These are phyloP conservation scores for Camellia sinensis DNA, from an alignment of 148 eudicot species.

Conservation along the genomic window DNA sequence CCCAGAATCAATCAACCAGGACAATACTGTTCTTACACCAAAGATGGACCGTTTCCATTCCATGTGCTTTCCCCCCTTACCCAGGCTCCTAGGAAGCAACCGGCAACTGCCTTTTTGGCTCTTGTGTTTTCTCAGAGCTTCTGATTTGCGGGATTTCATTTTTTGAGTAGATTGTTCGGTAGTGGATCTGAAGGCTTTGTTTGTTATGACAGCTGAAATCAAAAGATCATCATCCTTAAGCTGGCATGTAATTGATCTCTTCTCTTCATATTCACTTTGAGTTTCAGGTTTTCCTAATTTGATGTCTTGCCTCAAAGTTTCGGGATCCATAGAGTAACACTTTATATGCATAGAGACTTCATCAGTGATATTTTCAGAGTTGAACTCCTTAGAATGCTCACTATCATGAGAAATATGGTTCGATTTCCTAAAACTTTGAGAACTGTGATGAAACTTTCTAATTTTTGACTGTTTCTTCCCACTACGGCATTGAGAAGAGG, in stretches of 20 bases:
- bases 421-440: slow-evolving; percentile 13
- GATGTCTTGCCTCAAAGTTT: slow-evolving; percentile 25
- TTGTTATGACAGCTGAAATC: slow-evolving; percentile 66
- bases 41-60: slow-evolving; percentile 54
- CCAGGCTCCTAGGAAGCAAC: slow-evolving; percentile 68
- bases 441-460: slow-evolving; percentile 9
- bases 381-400: slow-evolving; percentile 6
- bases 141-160: slow-evolving; percentile 31
- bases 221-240: slow-evolving; percentile 68
- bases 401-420: slow-evolving; percentile 6
- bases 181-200: slow-evolving; percentile 36
- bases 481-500: slow-evolving; percentile 11
- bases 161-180: slow-evolving; percentile 24
- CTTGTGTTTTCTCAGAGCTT: slow-evolving; percentile 55
- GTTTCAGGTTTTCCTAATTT: slow-evolving; percentile 20
- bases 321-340: background rate
- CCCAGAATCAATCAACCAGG: slow-evolving; percentile 69
- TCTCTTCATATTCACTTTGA: slow-evolving; percentile 19
- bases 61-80: slow-evolving; percentile 51
- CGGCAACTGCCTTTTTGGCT: slow-evolving; percentile 72
- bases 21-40: slow-evolving; percentile 64
- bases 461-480: slow-evolving; percentile 5
- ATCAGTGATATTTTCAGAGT: slow-evolving; percentile 9
- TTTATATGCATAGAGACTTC: background rate
- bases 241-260: slow-evolving; percentile 39